Conservation (phyloP, 108 stramenopile species). For the Chaetoceros tenuissimus region DNA sequence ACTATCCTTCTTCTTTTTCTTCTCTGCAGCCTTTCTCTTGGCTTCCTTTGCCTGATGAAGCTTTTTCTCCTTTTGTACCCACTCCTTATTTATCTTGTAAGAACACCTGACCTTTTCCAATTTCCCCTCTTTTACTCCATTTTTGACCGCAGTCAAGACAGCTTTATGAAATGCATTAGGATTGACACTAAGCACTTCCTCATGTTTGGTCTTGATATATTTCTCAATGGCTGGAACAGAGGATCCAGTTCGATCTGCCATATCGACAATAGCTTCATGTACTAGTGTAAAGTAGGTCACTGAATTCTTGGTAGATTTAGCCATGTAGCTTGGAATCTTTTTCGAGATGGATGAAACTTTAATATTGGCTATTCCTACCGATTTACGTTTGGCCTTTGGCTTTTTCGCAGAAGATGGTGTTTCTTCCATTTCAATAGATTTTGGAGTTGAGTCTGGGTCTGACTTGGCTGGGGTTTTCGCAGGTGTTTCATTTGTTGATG, state of each 20-base stretch:
- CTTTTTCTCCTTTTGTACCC: constrained; percentile 39
- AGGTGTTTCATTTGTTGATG: too few species aligned
- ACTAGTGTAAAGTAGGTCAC: constrained; percentile 53
- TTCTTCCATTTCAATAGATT: too few species aligned
- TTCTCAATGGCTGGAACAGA: constrained; percentile 58
- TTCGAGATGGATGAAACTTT: not conserved
- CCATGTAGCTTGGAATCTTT: not conserved
- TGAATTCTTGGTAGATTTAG: constrained; percentile 4
- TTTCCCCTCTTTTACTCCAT: constrained; percentile 48
- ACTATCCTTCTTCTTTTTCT: constrained; percentile 28
- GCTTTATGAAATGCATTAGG: constrained; percentile 38
- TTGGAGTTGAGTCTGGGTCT: too few species aligned
- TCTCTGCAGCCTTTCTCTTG: constrained; percentile 31
- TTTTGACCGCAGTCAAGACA: constrained; percentile 47
- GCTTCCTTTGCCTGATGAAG: constrained; percentile 30
- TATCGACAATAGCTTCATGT: constrained; percentile 54
- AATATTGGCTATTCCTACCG: too few species aligned
- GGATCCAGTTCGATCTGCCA: constrained; percentile 74
- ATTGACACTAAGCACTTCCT: constrained; percentile 14
- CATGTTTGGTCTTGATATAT: constrained; percentile 47
- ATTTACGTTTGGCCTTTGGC: too few species aligned
- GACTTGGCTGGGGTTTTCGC: too few species aligned
- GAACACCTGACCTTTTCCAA: constrained; percentile 56
- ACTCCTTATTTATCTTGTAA: constrained; percentile 61
- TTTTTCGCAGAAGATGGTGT: too few species aligned